Base-by-base conservation (phyloP, 1,284 basidiomycete species). In the Cryptococcus sp. region DNA sequence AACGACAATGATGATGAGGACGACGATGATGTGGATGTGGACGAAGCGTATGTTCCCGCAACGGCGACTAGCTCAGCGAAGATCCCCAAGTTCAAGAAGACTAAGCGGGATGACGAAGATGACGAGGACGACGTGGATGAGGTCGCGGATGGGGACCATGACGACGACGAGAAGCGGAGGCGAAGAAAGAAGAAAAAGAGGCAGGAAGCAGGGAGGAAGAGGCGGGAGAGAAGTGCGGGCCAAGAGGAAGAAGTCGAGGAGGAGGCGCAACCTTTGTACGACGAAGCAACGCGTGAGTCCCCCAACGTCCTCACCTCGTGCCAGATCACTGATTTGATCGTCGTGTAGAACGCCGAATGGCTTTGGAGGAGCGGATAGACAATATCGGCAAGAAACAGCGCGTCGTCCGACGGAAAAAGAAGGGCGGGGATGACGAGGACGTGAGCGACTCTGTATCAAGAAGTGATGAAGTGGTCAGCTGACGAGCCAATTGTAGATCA, bases 371-470 rank as follows among this genome's bases (percentile, higher is more conserved):
- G 48, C 60, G 66, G 19, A 87, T 95, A 64, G 90, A 94, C 60
- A 87, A 86, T 27, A 92, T 93, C 61, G 82, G 93, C n/a, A 91
- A 91, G 77, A 82, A 87, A 7, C 87, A 88, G 71, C 89, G 88
- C 72, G 79, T 82, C 0, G 81, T 82, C 22, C 81, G 87, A 23
- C 84, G 83, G 74, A 91, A 91, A 76, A 88, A 88, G 74, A 83
- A 84, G 57, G 77, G 69, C 55, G 83, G 80, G 41, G 90, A 92
- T 15, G 90, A 81, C 25, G 70, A 67, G 10, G 74, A 75, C 61
- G 81, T 78, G 58, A 67, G 65, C 62, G 23, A 27, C 27, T 31
- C 27, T 31, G 5, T 31, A 10, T 31, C 4, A 31, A 31, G 5
- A 31, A n/a, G n/a, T 31, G 27, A 31, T 4, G 27, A 31, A 10